Evolutionary conservation across 257 asterid genomes (phyloP).

Genomic region (Linderniella brevidens): DNA sequence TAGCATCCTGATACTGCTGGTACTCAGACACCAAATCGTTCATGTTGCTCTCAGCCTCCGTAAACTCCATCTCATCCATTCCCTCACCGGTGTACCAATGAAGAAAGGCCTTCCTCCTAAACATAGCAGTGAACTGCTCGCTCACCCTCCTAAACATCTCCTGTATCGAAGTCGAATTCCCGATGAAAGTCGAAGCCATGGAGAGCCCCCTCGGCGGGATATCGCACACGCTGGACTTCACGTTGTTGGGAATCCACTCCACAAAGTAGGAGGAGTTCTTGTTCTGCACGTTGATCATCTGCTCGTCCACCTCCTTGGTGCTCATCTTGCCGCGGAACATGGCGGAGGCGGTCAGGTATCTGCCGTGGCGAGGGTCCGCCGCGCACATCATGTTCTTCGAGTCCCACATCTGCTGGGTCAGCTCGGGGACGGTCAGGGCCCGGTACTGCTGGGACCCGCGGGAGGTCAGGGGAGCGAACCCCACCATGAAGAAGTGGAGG

Average conservation of each 20-base stretch:
- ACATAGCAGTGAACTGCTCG: conserved; percentile 74
- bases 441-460: too few relatives aligned
- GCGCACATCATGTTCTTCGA: too few relatives aligned
- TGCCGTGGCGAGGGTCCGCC: too few relatives aligned
- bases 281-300: conserved; percentile 67
- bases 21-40: conserved; percentile 70
- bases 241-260: conserved; percentile 81
- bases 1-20: conserved; percentile 83
- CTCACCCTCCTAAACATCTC: conserved; percentile 79
- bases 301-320: conserved; percentile 22
- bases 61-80: too few relatives aligned
- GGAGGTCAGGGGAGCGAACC: too few relatives aligned
- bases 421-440: too few relatives aligned
- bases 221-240: conserved; percentile 74
- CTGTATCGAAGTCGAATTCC: conserved; percentile 63
- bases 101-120: conserved; percentile 75
- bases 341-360: conserved; percentile 50
- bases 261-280: conserved; percentile 85
- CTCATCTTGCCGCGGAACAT: conserved; percentile 79
- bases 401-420: too few relatives aligned
- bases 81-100: conserved; percentile 10
- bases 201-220: conserved; percentile 73
- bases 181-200: conserved; percentile 76
- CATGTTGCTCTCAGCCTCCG: conserved; percentile 34
- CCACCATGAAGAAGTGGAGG: conserved; percentile 69